Evolutionary conservation across 176 grass and related monocot species (phyloP), one percentile per base, ranked within the genome.

Genomic region (Carex littledalei): DNA sequence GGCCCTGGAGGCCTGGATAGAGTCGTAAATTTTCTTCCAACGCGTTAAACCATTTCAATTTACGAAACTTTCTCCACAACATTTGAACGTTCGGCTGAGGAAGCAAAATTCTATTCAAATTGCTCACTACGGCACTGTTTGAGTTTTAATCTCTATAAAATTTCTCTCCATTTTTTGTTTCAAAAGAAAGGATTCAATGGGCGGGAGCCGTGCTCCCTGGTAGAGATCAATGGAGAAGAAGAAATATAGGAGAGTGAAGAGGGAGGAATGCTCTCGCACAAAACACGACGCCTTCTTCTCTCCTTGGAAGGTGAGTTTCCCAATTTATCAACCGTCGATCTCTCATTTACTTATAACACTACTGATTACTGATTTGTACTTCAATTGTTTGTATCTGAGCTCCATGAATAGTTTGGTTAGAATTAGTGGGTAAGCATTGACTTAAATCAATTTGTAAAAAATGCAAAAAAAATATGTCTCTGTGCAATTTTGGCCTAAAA

Each of bases 241-340:
- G 62, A 52, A 53, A 67, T 31, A 18, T 49, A 11, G 60, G 45
- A 91, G 92, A 83, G 64, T 88, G 69, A 91, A 89, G 86, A 86
- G 94, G 86, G 94, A 97, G 86, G 90, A 94, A 55, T 92, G 84
- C 56, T 86, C 78, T 63, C 87, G 87, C 81, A 94, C 92, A 41
- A 88, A 97, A 86, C 94, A 97, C 71, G 92, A 97, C 70, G 85
- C 90, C 66, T 72, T 94, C 84, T 97, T 97, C 89, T 97, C 94
- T 47, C 70, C 85, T 52, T 97, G 94, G 94, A 97, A 97, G 89
- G 72, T 35, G 18, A 14, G 17, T 67, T 29, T 9, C 9, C 18
- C 22, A 22, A 45, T 53, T 52, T 81, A 24, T n/a, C 10, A 16
- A 4, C 4, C 12, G n/a, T 58, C 21, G 6, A 45, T 75, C 31